Evolutionary conservation across 495 filamentous ascomycete genomes (phyloP), one percentile per base, ranked within the genome.

Genomic region (Barbatosphaeria neglecta): DNA sequence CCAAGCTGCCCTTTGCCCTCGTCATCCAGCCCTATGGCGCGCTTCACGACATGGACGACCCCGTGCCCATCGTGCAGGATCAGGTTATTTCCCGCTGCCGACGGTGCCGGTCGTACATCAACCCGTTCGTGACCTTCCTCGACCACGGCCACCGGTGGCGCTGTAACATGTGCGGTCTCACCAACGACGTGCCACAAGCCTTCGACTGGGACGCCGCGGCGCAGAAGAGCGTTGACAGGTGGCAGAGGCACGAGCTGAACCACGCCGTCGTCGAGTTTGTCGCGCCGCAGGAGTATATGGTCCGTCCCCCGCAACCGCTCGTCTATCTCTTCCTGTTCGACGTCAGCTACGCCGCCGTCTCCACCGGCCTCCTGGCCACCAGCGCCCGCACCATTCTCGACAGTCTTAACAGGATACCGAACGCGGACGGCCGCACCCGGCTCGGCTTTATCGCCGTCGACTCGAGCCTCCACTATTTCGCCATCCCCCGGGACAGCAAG

Each of bases 161-260:
- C 47, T 98, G 92, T 67, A 98, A 98, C 66, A 97, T 98, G 90
- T 98, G 92, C 60, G 96, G 95, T 63, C 72, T 98, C 47, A 96
- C 90, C 45, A 98, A 97, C 60, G 92, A 98, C 57, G 93, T 98
- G 15, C 92, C 92, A 8, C 93, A 97, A 67, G 90, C 89, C 5
- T 98, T 97, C 51, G 92, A 98, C 64, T 98, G 92, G 92, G 93
- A 98, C 66, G 80, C 85, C 31, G 81, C 87, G 13, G 68, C 86
- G 42, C 90, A 96, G 63, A 89, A 90, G 73, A 82, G 79, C 22
- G 78, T 92, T 19, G 93, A 98, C 61, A 69, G 92, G 54, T 88
- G 92, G 77, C 78, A 90, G 61, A 75, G 92, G 48, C 73, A 86
- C 18, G 92, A 98, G 59, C 75, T 98, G 43, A 98, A 97, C 65